phyloP scores from a whole-genome alignment of 2,329 filamentous ascomycete species.

The Phoma herbarum region DNA sequence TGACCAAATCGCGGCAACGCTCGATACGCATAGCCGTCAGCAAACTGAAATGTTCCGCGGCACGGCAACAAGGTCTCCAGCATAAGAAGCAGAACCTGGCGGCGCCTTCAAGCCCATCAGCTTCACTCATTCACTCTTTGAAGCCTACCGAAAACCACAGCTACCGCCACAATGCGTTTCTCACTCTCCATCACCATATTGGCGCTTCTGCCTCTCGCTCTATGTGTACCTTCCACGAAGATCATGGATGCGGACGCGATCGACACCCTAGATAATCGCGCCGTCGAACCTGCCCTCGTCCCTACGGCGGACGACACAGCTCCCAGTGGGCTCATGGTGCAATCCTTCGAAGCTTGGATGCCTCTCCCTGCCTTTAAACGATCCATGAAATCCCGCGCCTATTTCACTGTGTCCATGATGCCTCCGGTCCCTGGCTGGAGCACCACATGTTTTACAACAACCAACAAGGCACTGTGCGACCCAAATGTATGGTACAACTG shows the following conservation, averaged over 20 bases:
- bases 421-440: not conserved
- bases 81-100: constrained; percentile 16
- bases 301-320: not conserved
- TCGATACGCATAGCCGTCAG: not conserved
- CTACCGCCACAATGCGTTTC: constrained; percentile 9
- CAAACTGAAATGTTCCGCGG: not conserved
- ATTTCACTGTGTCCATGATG: not conserved
- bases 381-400: not conserved
- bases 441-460: not conserved
- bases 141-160: not conserved
- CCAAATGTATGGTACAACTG: not conserved
- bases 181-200: not conserved
- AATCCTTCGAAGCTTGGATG: constrained; percentile 4
- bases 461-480: not conserved
- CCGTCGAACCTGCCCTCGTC: not conserved
- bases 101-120: constrained; percentile 10
- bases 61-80: not conserved
- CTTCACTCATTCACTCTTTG: not conserved
- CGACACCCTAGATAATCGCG: not conserved
- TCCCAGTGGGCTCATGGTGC: not conserved
- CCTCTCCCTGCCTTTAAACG: not conserved
- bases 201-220: not conserved
- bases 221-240: not conserved
- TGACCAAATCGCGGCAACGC: not conserved
- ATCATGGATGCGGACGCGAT: not conserved